These are phyloP conservation scores for Yamadazyma philogaea DNA, from an alignment of 805 yeast species.

Conservation along the genomic window DNA sequence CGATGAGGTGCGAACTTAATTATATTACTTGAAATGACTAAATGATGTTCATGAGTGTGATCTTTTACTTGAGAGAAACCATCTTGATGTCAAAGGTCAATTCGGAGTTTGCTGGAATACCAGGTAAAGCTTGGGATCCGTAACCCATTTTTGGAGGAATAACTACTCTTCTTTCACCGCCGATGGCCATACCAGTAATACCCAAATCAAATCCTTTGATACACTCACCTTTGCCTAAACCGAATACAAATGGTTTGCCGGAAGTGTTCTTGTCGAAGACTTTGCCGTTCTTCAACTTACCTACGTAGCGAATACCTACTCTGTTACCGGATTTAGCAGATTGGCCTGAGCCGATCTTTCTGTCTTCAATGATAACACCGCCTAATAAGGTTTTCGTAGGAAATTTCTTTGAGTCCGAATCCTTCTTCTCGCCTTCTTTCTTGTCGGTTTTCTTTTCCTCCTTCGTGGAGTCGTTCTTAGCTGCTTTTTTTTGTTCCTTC, in stretches of 20 bases:
- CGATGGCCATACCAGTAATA: slow-evolving; percentile 97
- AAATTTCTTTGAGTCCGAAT: slow-evolving; percentile 40
- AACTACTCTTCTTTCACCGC: slow-evolving; percentile 97
- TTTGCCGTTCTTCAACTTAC: slow-evolving; percentile 94
- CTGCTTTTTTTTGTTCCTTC: slow-evolving; percentile 24
- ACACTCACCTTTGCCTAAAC: slow-evolving; percentile 95
- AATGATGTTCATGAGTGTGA: not conserved
- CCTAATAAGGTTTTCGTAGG: slow-evolving; percentile 82
- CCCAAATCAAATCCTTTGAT: slow-evolving; percentile 99
- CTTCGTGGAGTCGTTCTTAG: slow-evolving; percentile 25
- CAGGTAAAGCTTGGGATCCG: slow-evolving; percentile 92
- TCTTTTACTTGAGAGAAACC: slow-evolving; percentile 72
- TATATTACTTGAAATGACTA: not conserved
- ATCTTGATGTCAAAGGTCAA: slow-evolving; percentile 94
- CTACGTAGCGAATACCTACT: slow-evolving; percentile 96
- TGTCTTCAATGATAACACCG: slow-evolving; percentile 91
- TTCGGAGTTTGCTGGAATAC: slow-evolving; percentile 96
- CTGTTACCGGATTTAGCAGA: slow-evolving; percentile 83
- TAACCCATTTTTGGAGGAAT: slow-evolving; percentile 97
- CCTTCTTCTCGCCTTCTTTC: slow-evolving; percentile 23
- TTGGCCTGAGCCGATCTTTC: slow-evolving; percentile 84
- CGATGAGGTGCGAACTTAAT: slow-evolving; percentile 6
- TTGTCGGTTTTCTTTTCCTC: slow-evolving; percentile 26
- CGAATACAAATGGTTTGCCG: slow-evolving; percentile 93
- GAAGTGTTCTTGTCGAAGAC: slow-evolving; percentile 95